Percentiles rank a stretch among this genome's conserved stretches.
phyloP scores from a whole-genome alignment of 2,329 filamentous ascomycete genomes.

The Colletotrichum phormii region DNA sequence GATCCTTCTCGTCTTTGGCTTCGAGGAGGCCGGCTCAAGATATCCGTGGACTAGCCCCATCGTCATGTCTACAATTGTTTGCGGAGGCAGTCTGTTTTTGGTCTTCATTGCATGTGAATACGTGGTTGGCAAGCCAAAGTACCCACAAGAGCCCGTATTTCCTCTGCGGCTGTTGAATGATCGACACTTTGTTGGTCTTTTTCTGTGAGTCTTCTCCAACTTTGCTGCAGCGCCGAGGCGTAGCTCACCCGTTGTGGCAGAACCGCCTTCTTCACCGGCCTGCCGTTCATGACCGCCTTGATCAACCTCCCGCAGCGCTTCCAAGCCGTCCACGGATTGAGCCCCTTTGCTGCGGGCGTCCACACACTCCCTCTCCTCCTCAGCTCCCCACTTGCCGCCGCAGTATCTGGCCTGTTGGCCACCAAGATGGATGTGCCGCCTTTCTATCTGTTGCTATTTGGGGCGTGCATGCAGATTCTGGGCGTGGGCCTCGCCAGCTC shows the following conservation, averaged over 20 bases:
- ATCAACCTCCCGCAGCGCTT: conserved; percentile 51
- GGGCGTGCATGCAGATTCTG: conserved; percentile 44
- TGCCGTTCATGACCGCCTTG: conserved; percentile 48
- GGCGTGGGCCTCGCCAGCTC: conserved; percentile 48
- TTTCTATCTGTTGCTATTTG: conserved; percentile 45
- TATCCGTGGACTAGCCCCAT: conserved; percentile 55
- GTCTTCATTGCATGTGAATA: conserved; percentile 46
- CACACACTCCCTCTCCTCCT: conserved; percentile 48
- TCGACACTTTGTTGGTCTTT: conserved; percentile 45
- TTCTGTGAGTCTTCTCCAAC: conserved; percentile 44
- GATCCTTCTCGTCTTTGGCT: conserved; percentile 57
- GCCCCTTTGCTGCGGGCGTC: conserved; percentile 46
- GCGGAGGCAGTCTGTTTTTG: conserved; percentile 45
- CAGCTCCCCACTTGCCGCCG: conserved; percentile 46
- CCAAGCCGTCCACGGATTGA: conserved; percentile 47
- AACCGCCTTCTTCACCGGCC: conserved; percentile 46
- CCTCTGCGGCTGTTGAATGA: conserved; percentile 47
- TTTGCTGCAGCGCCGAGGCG: conserved; percentile 12
- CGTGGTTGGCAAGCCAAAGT: conserved; percentile 36
- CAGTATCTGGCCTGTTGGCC: conserved; percentile 43
- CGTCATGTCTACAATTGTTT: conserved; percentile 47
- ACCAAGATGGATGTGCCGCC: conserved; percentile 44
- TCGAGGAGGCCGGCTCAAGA: conserved; percentile 56
- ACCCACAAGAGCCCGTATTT: conserved; percentile 48
- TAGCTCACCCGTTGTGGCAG: conserved; percentile 34